Conservation (phyloP, 495 filamentous ascomycete species). For the Tirmania nivea region DNA sequence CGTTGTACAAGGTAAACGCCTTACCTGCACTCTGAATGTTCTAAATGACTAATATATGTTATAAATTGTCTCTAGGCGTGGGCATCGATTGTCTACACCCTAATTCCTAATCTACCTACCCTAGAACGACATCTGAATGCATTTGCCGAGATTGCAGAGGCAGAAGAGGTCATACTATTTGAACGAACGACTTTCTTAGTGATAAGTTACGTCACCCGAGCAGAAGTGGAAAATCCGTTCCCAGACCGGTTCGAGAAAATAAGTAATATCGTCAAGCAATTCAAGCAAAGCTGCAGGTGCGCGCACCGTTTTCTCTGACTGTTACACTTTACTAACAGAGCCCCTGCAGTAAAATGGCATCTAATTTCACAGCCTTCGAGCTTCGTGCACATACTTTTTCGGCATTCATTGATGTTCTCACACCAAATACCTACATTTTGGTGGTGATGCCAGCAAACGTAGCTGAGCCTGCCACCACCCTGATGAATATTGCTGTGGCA, state of each 20-base stretch:
- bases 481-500: constrained; percentile 72
- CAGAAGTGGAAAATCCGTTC: constrained; percentile 52
- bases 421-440: constrained; percentile 88
- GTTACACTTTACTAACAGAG: constrained; percentile 29
- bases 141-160: constrained; percentile 62
- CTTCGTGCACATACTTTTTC: constrained; percentile 47
- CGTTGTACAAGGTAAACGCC: constrained; percentile 46
- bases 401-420: constrained; percentile 80
- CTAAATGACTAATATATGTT: background rate
- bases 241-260: constrained; percentile 86
- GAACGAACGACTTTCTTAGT: constrained; percentile 91
- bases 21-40: no score
- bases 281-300: constrained; percentile 51
- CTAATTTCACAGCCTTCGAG: constrained; percentile 21
- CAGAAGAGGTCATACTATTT: constrained; percentile 85
- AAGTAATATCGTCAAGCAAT: constrained; percentile 88
- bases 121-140: constrained; percentile 66
- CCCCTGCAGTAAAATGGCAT: constrained; percentile 15
- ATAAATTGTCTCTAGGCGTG: constrained; percentile 33
- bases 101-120: constrained; percentile 77
- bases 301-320: constrained; percentile 26
- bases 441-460: constrained; percentile 75
- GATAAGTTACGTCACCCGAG: constrained; percentile 61
- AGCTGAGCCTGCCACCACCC: constrained; percentile 65
- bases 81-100: constrained; percentile 87